These are phyloP conservation scores for Dothistroma pini DNA, from an alignment of 2,329 filamentous ascomycete genomes.

Conservation along the genomic window DNA sequence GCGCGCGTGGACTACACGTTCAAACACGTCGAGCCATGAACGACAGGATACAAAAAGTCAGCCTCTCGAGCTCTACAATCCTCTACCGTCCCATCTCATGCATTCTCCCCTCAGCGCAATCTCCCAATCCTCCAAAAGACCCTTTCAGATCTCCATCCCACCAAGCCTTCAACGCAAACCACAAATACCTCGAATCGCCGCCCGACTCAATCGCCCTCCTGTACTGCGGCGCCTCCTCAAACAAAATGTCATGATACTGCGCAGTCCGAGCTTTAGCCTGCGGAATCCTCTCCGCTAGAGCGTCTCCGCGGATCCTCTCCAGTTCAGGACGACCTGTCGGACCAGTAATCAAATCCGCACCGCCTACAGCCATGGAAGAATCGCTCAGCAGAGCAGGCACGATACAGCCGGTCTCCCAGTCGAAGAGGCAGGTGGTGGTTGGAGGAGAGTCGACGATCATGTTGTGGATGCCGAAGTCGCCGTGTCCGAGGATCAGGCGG, in stretches of 20 bases:
- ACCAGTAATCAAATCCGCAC: not conserved
- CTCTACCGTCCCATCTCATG: not conserved
- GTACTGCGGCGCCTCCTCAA: not conserved
- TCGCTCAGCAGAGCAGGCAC: not conserved
- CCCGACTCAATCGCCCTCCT: not conserved
- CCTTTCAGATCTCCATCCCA: not conserved
- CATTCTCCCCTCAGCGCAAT: not conserved
- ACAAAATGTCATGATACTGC: not conserved
- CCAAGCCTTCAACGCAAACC: not conserved
- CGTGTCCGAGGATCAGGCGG: slow-evolving; percentile 1
- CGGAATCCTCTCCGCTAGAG: not conserved
- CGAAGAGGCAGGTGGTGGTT: not conserved
- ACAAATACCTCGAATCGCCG: not conserved
- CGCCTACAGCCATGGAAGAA: not conserved
- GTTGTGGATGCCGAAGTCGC: slow-evolving; percentile 6
- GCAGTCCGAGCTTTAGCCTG: not conserved
- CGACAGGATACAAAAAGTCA: too few relatives aligned
- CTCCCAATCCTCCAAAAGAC: not conserved
- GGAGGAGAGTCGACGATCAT: not conserved
- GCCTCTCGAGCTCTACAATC: too few relatives aligned
- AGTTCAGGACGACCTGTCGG: not conserved
- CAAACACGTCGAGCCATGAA: too few relatives aligned
- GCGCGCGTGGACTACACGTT: too few relatives aligned
- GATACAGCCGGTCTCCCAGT: slow-evolving; percentile 2
- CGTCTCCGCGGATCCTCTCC: not conserved